Percentiles rank a stretch among this genome's conserved stretches.
phyloP scores from a whole-genome alignment of 768 basidiomycete species.

The Phallus indusiatus region DNA sequence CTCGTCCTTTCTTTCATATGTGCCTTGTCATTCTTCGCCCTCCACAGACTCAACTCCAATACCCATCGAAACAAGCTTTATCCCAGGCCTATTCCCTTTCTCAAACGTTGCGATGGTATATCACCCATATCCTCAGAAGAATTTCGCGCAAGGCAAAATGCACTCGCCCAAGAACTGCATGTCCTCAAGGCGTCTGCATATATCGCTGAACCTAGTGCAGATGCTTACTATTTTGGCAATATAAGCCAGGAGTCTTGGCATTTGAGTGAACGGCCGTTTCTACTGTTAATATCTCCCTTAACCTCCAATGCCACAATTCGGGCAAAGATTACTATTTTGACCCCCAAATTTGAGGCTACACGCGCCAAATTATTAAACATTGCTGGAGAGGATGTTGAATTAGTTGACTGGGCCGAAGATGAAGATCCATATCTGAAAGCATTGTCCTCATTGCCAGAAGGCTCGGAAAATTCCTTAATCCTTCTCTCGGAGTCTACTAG shows the following conservation, averaged over 20 bases:
- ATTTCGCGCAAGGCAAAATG: conserved; percentile 42
- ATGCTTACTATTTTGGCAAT: conserved; percentile 63
- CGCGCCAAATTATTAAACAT: conserved; percentile 55
- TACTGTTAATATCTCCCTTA: conserved; percentile 47
- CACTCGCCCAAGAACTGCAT: conserved; percentile 41
- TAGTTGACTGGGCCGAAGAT: conserved; percentile 45
- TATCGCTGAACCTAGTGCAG: conserved; percentile 72
- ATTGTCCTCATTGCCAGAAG: conserved; percentile 19
- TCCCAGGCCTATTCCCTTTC: conserved; percentile 1
- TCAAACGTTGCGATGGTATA: conserved; percentile 36
- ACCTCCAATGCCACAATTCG: conserved; percentile 19
- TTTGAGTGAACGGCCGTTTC: conserved; percentile 70
- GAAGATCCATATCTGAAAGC: conserved; percentile 54
- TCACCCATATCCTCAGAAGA: conserved; percentile 39
- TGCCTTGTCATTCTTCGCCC: not conserved
- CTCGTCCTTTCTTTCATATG: not conserved
- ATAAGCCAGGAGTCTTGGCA: conserved; percentile 53
- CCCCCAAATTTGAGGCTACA: conserved; percentile 68
- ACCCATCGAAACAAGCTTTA: not conserved
- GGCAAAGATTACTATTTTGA: conserved; percentile 50
- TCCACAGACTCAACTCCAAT: not conserved
- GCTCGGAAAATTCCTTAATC: conserved; percentile 24
- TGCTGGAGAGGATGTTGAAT: conserved; percentile 32
- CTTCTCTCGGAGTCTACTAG: conserved; percentile 54
- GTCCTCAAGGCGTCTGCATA: conserved; percentile 53